Conservation (phyloP, 345 rosid species). For the Gossypium australe region DNA sequence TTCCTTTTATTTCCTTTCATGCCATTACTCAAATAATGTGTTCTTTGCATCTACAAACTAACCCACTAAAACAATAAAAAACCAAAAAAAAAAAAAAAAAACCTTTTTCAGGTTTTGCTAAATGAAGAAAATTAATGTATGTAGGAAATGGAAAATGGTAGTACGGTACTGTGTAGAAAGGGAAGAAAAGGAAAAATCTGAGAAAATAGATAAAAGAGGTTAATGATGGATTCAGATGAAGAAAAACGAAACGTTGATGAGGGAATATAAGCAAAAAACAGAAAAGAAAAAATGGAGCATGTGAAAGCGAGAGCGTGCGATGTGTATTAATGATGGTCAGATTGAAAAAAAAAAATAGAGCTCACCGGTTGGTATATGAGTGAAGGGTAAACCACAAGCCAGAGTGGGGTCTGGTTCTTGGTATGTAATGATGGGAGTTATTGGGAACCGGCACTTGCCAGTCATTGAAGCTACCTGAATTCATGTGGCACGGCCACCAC, state of each 20-base stretch:
- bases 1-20: neutral
- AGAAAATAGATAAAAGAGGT: neutral
- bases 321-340: slow-evolving; percentile 11
- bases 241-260: neutral
- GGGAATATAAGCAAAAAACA: neutral
- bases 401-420: slow-evolving; percentile 24
- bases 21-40: neutral
- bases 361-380: slow-evolving; percentile 29
- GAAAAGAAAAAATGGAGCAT: neutral
- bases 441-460: slow-evolving; percentile 20
- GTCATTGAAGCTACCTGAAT: slow-evolving; percentile 11
- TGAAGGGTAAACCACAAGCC: slow-evolving; percentile 36
- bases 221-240: neutral
- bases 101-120: neutral
- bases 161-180: neutral
- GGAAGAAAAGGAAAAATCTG: neutral
- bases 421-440: slow-evolving; percentile 18
- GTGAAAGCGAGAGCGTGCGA: neutral
- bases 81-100: too few species aligned
- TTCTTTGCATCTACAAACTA: neutral
- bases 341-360: neutral
- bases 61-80: neutral
- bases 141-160: neutral
- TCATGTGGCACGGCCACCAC: slow-evolving; percentile 14
- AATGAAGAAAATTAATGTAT: neutral